Conservation (phyloP, 106 monocot species). For the Platanthera zijinensis region DNA sequence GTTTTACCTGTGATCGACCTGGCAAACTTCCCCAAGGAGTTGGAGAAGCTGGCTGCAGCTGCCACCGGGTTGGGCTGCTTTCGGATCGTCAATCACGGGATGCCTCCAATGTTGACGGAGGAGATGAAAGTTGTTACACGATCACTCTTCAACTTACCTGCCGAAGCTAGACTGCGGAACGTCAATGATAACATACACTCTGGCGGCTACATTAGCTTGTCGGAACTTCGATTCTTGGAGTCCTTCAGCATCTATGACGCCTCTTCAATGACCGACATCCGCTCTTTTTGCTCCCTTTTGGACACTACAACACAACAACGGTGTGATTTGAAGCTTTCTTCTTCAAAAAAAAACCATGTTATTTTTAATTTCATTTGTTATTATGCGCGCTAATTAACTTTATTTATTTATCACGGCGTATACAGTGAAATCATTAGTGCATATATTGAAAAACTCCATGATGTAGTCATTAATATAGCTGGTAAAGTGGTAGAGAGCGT, state of each 20-base stretch:
- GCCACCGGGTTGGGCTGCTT: conserved; percentile 33
- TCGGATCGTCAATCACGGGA: conserved; percentile 33
- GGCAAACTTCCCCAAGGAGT: conserved; percentile 7
- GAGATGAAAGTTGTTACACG: conserved; percentile 42
- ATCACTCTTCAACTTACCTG: conserved; percentile 38
- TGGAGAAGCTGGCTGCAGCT: conserved; percentile 20
- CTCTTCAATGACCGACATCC: conserved; percentile 23
- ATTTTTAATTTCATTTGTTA: not conserved
- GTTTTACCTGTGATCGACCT: conserved; percentile 28
- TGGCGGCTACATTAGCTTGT: conserved; percentile 34
- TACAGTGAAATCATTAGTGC: conserved; percentile 30
- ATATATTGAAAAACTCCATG: conserved; percentile 32
- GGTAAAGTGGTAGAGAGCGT: conserved; percentile 34
- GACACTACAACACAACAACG: conserved; percentile 23
- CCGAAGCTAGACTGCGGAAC: conserved; percentile 23
- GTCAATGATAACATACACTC: conserved; percentile 29
- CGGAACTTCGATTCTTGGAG: conserved; percentile 33
- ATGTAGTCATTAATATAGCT: conserved; percentile 23
- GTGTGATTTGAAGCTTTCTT: not conserved
- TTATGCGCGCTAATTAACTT: too few species aligned
- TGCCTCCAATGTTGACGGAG: conserved; percentile 24
- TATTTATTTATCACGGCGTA: not conserved
- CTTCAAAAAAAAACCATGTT: not conserved
- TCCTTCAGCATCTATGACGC: conserved; percentile 44
- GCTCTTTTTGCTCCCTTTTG: conserved; percentile 33